Conservation (phyloP, 176 grass and related monocot species). For the Panicum miliaceum region DNA sequence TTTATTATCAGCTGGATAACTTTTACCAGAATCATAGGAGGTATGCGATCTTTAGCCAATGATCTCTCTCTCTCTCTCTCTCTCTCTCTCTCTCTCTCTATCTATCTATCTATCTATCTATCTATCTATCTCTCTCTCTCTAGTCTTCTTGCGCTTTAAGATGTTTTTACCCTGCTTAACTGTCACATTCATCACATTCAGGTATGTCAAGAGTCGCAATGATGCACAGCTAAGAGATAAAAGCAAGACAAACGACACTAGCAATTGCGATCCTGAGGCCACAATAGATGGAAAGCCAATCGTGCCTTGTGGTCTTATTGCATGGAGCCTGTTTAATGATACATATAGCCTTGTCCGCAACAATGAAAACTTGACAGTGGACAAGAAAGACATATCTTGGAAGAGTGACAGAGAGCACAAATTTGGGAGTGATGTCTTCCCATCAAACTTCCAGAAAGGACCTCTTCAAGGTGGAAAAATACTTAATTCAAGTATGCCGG, state of each 20-base stretch:
- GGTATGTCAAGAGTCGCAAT: conserved; percentile 96
- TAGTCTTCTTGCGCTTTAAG: conserved; percentile 13
- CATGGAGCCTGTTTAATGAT: conserved; percentile 96
- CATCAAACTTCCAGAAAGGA: conserved; percentile 80
- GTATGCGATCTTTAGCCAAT: conserved; percentile 40
- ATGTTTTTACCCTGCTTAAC: conserved; percentile 15
- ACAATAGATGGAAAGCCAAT: conserved; percentile 50
- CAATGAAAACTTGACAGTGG: conserved; percentile 46
- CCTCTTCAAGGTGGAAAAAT: conserved; percentile 66
- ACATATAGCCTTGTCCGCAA: conserved; percentile 64
- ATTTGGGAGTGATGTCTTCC: conserved; percentile 85
- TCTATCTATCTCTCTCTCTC: background rate
- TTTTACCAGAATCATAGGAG: conserved; percentile 99
- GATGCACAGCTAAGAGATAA: conserved; percentile 67
- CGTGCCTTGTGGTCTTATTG: conserved; percentile 92
- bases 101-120: too few species aligned
- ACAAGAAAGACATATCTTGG: conserved; percentile 87
- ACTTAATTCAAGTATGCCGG: conserved; percentile 53
- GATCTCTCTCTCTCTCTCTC: background rate
- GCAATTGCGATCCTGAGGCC: conserved; percentile 72
- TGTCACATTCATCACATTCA: conserved; percentile 38
- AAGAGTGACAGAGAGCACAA: conserved; percentile 97
- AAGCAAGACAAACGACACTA: conserved; percentile 48
- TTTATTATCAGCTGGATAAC: conserved; percentile 96
- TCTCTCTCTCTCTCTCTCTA: background rate